phyloP scores from a whole-genome alignment of 2,329 filamentous ascomycete genomes.

The Aspergillus melleus region DNA sequence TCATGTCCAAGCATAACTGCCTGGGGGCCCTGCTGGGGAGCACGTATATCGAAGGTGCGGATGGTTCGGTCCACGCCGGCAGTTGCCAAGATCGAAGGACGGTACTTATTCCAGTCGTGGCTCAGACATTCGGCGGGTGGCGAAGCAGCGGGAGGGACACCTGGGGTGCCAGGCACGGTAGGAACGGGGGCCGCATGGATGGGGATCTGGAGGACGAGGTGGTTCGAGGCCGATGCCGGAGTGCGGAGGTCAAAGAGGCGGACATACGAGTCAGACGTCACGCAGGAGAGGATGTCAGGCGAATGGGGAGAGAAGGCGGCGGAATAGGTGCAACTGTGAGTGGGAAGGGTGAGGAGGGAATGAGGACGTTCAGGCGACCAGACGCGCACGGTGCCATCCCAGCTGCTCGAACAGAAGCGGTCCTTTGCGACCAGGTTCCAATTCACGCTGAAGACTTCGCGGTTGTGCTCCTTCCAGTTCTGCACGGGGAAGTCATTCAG shows the following conservation, averaged over 20 bases:
- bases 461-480: constrained; percentile 89
- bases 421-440: constrained; percentile 94
- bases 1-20: constrained; percentile 79
- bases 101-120: constrained; percentile 99
- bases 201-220: constrained; percentile 78
- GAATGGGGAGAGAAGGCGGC: constrained; percentile 88
- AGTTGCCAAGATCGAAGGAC: constrained; percentile 77
- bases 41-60: constrained; percentile 86
- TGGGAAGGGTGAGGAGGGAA: constrained; percentile 81
- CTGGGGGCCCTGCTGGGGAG: constrained; percentile 69
- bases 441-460: constrained; percentile 87
- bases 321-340: constrained; percentile 92
- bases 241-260: constrained; percentile 90
- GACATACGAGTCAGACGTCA: constrained; percentile 84
- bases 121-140: constrained; percentile 83
- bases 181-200: constrained; percentile 69
- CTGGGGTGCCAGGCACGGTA: constrained; percentile 39
- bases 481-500: constrained; percentile 83
- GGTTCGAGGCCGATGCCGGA: constrained; percentile 81
- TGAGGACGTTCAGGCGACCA: constrained; percentile 79
- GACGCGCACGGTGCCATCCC: constrained; percentile 95
- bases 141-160: constrained; percentile 38
- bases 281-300: constrained; percentile 80
- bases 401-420: constrained; percentile 85
- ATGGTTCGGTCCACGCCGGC: constrained; percentile 86